A percentile compares a stretch with the other conserved stretches of the same genome.
Conservation (phyloP, 768 basidiomycete genomes). For the Agrocybe pediades region DNA sequence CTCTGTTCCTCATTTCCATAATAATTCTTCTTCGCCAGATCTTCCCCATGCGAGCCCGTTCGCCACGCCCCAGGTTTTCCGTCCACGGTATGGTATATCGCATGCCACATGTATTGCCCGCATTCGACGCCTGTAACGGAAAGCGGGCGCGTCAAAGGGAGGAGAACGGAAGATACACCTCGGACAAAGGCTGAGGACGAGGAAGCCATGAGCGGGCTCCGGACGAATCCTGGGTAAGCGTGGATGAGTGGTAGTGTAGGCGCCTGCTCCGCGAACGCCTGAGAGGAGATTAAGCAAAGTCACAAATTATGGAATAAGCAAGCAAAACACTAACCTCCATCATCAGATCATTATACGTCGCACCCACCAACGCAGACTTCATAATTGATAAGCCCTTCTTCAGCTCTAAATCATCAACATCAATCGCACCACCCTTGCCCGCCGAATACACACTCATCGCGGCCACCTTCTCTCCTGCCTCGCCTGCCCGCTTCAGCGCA, state of each 20-base stretch:
- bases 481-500: constrained; percentile 41
- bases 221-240: constrained; percentile 37
- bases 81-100: constrained; percentile 20
- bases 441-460: constrained; percentile 46
- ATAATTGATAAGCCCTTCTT: constrained; percentile 42
- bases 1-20: constrained; percentile 37
- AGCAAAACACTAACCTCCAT: constrained; percentile 37
- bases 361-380: constrained; percentile 31
- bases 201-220: constrained; percentile 27
- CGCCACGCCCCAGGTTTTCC: constrained; percentile 29
- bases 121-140: constrained; percentile 25
- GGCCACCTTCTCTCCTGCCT: constrained; percentile 49
- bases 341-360: constrained; percentile 56
- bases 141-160: constrained; percentile 25
- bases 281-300: background rate
- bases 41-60: constrained; percentile 33
- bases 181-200: constrained; percentile 28
- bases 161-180: constrained; percentile 18
- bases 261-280: constrained; percentile 33
- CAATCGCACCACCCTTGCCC: constrained; percentile 32
- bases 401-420: constrained; percentile 50
- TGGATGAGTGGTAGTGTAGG: constrained; percentile 38
- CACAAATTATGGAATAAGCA: background rate
- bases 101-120: constrained; percentile 41
- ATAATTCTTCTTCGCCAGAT: constrained; percentile 35